phyloP scores from a whole-genome alignment of 1,139 yeast genomes.

The Taphrina populina region DNA sequence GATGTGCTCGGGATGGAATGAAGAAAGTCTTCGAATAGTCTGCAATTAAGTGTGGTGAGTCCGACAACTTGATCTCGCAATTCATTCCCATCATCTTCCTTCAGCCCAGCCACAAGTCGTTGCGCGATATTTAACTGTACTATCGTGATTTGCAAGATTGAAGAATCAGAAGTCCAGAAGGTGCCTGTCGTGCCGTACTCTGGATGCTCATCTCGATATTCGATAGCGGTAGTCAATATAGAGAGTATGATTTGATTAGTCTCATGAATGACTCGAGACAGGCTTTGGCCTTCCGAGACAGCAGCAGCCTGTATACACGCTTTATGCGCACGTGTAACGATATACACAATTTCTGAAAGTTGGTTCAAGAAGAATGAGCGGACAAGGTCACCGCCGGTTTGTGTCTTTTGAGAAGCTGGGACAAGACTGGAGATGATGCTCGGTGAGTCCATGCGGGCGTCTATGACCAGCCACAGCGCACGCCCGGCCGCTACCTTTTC shows the following conservation, averaged over 20 bases:
- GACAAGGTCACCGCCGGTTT: constrained; percentile 26
- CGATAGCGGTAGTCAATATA: constrained; percentile 42
- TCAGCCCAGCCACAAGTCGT: constrained; percentile 29
- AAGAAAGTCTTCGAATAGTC: constrained; percentile 42
- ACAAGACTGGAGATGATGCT: constrained; percentile 30
- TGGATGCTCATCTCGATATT: constrained; percentile 36
- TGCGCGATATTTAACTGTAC: constrained; percentile 41
- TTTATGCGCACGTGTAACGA: constrained; percentile 35
- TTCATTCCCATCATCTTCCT: constrained; percentile 19
- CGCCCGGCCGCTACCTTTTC: constrained; percentile 61
- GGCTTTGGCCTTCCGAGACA: constrained; percentile 28
- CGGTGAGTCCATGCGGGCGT: constrained; percentile 35
- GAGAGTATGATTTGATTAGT: constrained; percentile 42
- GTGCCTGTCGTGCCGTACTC: constrained; percentile 12
- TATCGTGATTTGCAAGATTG: constrained; percentile 41
- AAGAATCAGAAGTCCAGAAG: constrained; percentile 44
- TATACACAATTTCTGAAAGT: constrained; percentile 36
- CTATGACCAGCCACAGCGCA: constrained; percentile 52
- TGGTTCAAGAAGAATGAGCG: constrained; percentile 37
- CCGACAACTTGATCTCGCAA: constrained; percentile 41
- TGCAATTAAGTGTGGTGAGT: constrained; percentile 44
- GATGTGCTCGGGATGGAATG: constrained; percentile 25
- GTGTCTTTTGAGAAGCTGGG: constrained; percentile 31
- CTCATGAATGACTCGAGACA: constrained; percentile 38
- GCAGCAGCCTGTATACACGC: constrained; percentile 34